Evolutionary conservation across 768 basidiomycete genomes (phyloP).

Genomic region (Mycena chlorophos): DNA sequence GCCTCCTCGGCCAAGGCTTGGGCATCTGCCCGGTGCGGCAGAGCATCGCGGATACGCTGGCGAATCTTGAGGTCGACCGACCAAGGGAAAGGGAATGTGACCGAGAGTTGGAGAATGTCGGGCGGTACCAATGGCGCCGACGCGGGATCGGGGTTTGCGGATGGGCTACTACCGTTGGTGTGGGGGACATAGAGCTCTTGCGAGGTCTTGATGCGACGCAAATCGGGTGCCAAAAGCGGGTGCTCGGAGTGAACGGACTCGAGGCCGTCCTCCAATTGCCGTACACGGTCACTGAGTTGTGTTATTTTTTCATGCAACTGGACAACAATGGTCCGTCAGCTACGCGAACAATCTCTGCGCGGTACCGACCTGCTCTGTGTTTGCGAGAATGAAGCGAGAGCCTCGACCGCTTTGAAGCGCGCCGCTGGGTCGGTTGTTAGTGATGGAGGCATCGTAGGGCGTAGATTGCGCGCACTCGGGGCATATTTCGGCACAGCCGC

Average conservation of each 20-base stretch:
- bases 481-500: conserved; percentile 58
- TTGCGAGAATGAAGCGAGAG: conserved; percentile 63
- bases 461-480: conserved; percentile 40
- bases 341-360: conserved; percentile 21
- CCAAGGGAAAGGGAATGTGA: conserved; percentile 72
- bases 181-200: conserved; percentile 57
- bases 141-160: conserved; percentile 1
- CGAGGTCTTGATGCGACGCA: conserved; percentile 63
- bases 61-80: conserved; percentile 62
- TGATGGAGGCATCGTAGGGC: conserved; percentile 16
- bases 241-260: conserved; percentile 48
- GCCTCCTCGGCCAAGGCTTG: conserved; percentile 62
- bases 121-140: conserved; percentile 44
- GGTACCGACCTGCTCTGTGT: conserved; percentile 64
- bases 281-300: conserved; percentile 61
- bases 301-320: conserved; percentile 42
- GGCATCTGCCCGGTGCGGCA: conserved; percentile 61
- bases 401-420: conserved; percentile 20
- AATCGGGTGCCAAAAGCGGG: conserved; percentile 58
- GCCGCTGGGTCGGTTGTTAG: conserved; percentile 9
- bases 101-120: conserved; percentile 58
- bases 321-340: too few relatives aligned
- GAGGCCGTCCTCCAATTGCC: conserved; percentile 63
- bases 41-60: conserved; percentile 60
- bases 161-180: conserved; percentile 6